Percentiles rank a stretch among this genome's conserved stretches.
These are phyloP conservation scores for Breynia disticha DNA, from an alignment of 441 rosid genomes.

Conservation along the genomic window DNA sequence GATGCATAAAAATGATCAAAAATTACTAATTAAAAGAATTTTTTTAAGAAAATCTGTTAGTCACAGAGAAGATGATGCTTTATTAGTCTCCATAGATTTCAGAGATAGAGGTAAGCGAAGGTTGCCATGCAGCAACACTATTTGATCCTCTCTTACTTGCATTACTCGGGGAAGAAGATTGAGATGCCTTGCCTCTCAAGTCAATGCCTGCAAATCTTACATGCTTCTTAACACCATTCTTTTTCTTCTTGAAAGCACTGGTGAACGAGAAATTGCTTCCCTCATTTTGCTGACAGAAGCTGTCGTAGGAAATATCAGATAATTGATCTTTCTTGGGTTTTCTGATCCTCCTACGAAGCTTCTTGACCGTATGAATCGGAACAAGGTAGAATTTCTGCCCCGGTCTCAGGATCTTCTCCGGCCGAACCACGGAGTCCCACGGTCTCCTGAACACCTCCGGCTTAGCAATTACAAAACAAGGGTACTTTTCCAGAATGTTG, in stretches of 20 bases:
- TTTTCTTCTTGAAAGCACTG: constrained; percentile 5
- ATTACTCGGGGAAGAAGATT: background rate
- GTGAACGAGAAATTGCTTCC: constrained; percentile 6
- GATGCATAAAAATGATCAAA: too few species aligned
- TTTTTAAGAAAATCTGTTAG: too few species aligned
- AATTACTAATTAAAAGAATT: too few species aligned
- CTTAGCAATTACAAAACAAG: constrained; percentile 27
- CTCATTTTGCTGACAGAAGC: background rate
- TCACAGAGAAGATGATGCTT: too few species aligned
- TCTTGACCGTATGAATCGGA: constrained; percentile 28
- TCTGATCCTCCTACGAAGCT: constrained; percentile 25
- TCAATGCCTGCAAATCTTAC: constrained; percentile 27
- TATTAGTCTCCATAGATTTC: constrained; percentile 13
- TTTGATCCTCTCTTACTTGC: constrained; percentile 4
- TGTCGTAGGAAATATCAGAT: background rate
- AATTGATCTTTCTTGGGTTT: constrained; percentile 14
- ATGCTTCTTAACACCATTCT: constrained; percentile 13
- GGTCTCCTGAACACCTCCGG: constrained; percentile 41
- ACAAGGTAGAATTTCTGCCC: constrained; percentile 32
- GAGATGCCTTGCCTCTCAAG: constrained; percentile 13
- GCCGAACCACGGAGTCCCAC: constrained; percentile 36
- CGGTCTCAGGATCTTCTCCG: constrained; percentile 32
- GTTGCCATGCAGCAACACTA: constrained; percentile 24
- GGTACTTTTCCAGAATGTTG: constrained; percentile 39
- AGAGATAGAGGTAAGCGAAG: constrained; percentile 22